Evolutionary conservation across 2,329 filamentous ascomycete species (phyloP), one percentile per base, ranked within the genome.

Genomic region (Fusarium sulawesiense): DNA sequence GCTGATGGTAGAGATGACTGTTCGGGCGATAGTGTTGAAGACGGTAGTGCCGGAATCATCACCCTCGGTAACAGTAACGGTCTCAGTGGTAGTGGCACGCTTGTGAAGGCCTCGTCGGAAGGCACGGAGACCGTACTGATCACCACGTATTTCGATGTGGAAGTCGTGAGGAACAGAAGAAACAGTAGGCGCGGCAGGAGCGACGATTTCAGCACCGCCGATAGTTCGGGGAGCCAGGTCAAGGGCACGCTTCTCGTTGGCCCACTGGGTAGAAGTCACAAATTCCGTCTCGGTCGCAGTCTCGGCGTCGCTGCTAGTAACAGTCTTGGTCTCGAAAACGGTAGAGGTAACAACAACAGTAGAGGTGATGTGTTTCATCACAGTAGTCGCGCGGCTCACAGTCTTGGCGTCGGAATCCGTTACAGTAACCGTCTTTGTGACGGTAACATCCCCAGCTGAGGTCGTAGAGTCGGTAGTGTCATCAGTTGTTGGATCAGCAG

Each of bases 201-300:
- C 70, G 13, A 66, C 56, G 12, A 64, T 59, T 16, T 71, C 60
- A 42, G 64, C 64, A 8, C 56, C 68, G 18, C 71, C 71, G 25
- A 70, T 49, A 30, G 76, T 77, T 44, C 73, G 73, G 27, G 75
- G 71, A 20, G 78, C 71, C n/a, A 78, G 49, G 47, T 74, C 64
- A 25, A 79, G 29, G 48, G 66, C 73, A 48, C 80, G 78, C 75
- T 78, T 80, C 66, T 75, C 65, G 56, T 81, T 78, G 27, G 75
- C 73, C 55, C 73, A 70, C 41, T 75, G 51, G 12, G 80, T 82
- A 4, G 74, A 76, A 2, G 81, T 82, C 51, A 73, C 71, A 47
- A 77, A 82, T 45, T 78, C 71, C 25, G 75, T 80, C 44, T 60
- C 74, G 11, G 81, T 82, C 37, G 80, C 79, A 14, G 78, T 80